phyloP scores from a whole-genome alignment of 2,329 filamentous ascomycete species.

The Cercospora janseana region DNA sequence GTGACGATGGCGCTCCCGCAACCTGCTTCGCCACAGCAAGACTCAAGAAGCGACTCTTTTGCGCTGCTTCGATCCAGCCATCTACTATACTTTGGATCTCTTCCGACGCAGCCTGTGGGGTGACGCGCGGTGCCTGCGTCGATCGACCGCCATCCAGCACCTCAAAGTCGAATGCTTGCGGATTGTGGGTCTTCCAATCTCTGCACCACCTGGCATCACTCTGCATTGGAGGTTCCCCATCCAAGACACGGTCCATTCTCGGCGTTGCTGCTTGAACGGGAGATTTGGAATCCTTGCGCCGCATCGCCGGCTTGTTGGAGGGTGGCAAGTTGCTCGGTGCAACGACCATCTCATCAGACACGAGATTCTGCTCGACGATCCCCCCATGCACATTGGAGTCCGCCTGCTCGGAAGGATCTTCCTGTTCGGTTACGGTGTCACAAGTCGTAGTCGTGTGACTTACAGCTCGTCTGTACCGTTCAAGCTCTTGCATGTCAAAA shows the following conservation, averaged over 20 bases:
- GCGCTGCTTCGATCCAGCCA: constrained; percentile 8
- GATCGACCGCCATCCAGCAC: background rate
- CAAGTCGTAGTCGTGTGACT: too few species aligned
- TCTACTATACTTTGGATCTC: constrained; percentile 7
- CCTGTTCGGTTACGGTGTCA: too few species aligned
- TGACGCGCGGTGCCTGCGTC: background rate
- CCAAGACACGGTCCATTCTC: background rate
- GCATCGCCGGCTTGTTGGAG: background rate
- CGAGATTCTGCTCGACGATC: background rate
- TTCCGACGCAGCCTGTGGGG: constrained; percentile 9
- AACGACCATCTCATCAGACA: background rate
- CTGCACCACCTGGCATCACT: constrained; percentile 5
- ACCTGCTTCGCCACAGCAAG: constrained; percentile 10
- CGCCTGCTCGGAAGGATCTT: too few species aligned
- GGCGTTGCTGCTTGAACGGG: background rate
- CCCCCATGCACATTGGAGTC: background rate
- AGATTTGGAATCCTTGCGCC: constrained; percentile 9
- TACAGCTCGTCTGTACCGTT: background rate
- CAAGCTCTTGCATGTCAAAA: background rate
- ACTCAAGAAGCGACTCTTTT: constrained; percentile 4
- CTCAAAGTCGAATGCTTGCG: constrained; percentile 10
- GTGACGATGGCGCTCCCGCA: background rate
- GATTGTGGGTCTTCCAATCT: constrained; percentile 1
- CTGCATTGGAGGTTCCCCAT: background rate
- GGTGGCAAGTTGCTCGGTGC: background rate